These are phyloP conservation scores for Fusarium miscanthi DNA, from an alignment of 2,329 filamentous ascomycete genomes.

Conservation along the genomic window DNA sequence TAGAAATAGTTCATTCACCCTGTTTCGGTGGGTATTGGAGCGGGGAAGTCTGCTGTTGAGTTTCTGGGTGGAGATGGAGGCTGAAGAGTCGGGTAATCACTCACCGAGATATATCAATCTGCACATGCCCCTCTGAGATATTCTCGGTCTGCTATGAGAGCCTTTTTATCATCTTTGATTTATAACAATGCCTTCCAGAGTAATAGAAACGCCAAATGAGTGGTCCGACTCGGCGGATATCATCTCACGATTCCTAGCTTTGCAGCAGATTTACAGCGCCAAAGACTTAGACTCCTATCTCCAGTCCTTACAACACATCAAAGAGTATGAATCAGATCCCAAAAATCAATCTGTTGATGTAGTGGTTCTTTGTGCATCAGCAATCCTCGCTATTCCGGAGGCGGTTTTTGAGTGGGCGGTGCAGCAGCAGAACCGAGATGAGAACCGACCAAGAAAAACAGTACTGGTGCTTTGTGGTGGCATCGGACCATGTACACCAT, in stretches of 20 bases:
- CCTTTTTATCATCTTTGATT: accelerated
- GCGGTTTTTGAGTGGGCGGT: constrained; percentile 16
- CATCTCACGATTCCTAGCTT: not conserved
- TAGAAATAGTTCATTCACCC: not conserved
- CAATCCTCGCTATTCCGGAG: constrained; percentile 17
- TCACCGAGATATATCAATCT: not conserved
- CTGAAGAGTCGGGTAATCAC: not conserved
- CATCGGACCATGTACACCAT: constrained; percentile 2
- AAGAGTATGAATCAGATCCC: accelerated
- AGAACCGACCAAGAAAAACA: accelerated
- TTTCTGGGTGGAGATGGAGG: not conserved
- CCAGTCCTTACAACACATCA: accelerated
- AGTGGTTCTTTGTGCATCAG: constrained; percentile 8
- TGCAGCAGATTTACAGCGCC: constrained; percentile 22
- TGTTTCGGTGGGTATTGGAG: accelerated
- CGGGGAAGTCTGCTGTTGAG: not conserved
- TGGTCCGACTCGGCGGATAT: not conserved
- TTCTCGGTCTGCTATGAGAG: accelerated
- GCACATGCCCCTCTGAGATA: not conserved
- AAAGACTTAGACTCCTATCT: constrained; percentile 4
- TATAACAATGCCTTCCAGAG: not conserved
- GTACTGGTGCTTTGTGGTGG: constrained; percentile 12
- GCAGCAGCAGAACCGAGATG: accelerated
- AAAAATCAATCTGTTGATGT: not conserved
- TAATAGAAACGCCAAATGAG: accelerated